These are phyloP conservation scores for Lasiodiplodia sp. DNA, from an alignment of 2,329 filamentous ascomycete species.

Conservation along the genomic window DNA sequence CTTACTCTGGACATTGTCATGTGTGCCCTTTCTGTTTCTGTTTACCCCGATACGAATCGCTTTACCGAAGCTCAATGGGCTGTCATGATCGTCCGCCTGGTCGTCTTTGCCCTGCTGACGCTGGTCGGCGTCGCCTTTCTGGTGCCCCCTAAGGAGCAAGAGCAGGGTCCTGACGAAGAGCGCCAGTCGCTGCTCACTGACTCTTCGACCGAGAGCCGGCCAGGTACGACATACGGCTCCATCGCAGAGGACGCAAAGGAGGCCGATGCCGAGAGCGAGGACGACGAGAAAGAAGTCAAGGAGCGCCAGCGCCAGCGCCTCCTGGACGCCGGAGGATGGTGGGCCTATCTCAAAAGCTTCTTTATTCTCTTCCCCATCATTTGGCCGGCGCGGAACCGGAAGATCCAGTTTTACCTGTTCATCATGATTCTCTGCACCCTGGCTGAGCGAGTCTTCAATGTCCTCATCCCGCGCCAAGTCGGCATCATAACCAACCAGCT, in stretches of 20 bases:
- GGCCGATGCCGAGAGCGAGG: slow-evolving; percentile 54
- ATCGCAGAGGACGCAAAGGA: slow-evolving; percentile 47
- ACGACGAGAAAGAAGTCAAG: slow-evolving; percentile 63
- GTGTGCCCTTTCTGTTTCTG: slow-evolving; percentile 36
- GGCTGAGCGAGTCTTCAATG: slow-evolving; percentile 74
- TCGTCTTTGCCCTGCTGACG: slow-evolving; percentile 40
- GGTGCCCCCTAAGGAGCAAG: slow-evolving; percentile 29
- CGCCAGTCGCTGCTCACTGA: slow-evolving; percentile 64
- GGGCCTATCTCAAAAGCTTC: slow-evolving; percentile 78
- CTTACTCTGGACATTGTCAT: slow-evolving; percentile 43
- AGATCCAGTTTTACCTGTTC: slow-evolving; percentile 71
- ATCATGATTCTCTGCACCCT: slow-evolving; percentile 73
- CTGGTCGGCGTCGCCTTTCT: slow-evolving; percentile 12
- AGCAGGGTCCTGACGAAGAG: slow-evolving; percentile 61
- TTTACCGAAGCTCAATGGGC: slow-evolving; percentile 37
- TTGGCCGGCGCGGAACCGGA: slow-evolving; percentile 73
- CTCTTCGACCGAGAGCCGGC: slow-evolving; percentile 38
- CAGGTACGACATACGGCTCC: slow-evolving; percentile 44
- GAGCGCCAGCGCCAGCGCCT: slow-evolving; percentile 65
- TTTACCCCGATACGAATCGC: slow-evolving; percentile 32
- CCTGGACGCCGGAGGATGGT: slow-evolving; percentile 78
- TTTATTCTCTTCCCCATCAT: slow-evolving; percentile 77
- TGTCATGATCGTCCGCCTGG: slow-evolving; percentile 35
- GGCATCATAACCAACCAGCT: slow-evolving; percentile 79
- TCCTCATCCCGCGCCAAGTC: slow-evolving; percentile 81